Evolutionary conservation across 371 early-diverging fungal species (phyloP).

Genomic region (Apophysomyces elegans): DNA sequence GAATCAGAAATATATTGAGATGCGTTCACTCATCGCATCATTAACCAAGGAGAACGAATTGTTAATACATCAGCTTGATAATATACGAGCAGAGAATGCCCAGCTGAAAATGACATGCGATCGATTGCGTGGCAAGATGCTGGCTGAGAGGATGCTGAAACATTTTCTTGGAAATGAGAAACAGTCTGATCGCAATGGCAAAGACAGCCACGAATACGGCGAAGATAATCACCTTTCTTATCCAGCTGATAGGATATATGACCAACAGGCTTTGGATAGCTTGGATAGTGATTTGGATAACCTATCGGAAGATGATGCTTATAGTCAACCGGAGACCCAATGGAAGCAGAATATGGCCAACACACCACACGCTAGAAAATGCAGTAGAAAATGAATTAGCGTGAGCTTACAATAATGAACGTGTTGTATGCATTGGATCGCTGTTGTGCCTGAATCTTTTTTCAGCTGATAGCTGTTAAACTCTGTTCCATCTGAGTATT

Average conservation of each 20-base stretch:
- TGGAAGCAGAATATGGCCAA: neutral
- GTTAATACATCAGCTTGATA: conserved; percentile 44
- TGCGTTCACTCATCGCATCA: conserved; percentile 42
- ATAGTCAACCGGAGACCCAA: neutral
- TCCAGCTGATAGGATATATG: neutral
- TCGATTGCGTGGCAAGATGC: conserved; percentile 46
- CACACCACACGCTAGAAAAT: too few species aligned
- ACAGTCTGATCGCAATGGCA: neutral
- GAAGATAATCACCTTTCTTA: neutral
- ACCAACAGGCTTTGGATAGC: neutral
- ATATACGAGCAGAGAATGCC: conserved; percentile 44
- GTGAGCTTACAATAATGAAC: too few species aligned
- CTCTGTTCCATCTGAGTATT: too few species aligned
- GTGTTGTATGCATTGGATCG: too few species aligned
- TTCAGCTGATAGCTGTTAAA: too few species aligned
- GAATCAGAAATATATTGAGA: conserved; percentile 55
- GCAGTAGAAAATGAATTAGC: too few species aligned
- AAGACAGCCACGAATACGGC: neutral
- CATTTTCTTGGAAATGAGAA: conserved; percentile 19
- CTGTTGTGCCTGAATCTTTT: too few species aligned
- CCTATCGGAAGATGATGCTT: neutral
- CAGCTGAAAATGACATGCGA: conserved; percentile 49
- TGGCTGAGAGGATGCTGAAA: conserved; percentile 53
- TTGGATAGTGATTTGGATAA: conserved; percentile 1
- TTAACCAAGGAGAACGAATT: conserved; percentile 49